Percentiles rank a stretch among this genome's conserved stretches.
phyloP scores from a whole-genome alignment of 306 rosid genomes.

The Cyclanthera cordifolia region DNA sequence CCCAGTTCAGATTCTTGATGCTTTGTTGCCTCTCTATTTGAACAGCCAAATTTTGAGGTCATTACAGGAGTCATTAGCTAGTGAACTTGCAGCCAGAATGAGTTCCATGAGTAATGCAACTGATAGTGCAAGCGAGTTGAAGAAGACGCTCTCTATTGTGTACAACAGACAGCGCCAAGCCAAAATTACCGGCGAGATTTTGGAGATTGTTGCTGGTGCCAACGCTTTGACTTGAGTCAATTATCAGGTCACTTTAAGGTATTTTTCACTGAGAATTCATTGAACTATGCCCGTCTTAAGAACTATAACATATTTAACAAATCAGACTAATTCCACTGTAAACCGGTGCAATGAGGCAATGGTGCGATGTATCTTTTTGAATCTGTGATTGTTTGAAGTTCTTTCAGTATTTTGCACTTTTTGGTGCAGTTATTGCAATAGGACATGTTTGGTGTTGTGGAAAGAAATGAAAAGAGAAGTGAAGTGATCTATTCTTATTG shows the following conservation, averaged over 20 bases:
- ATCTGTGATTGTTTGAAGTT: not conserved
- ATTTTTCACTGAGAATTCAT: not conserved
- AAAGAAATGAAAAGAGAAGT: no score
- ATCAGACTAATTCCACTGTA: not conserved
- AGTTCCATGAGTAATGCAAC: constrained; percentile 77
- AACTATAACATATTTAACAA: not conserved
- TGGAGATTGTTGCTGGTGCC: constrained; percentile 91
- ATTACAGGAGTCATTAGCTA: constrained; percentile 78
- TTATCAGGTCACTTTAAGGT: not conserved
- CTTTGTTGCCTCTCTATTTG: constrained; percentile 63
- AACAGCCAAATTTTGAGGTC: constrained; percentile 88
- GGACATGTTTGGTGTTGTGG: no score
- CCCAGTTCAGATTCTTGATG: constrained; percentile 89
- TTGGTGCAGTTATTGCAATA: not conserved
- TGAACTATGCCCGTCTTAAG: not conserved
- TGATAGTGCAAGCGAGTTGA: constrained; percentile 65
- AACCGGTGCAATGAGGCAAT: not conserved
- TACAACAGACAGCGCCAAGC: constrained; percentile 85
- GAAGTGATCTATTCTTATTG: no score
- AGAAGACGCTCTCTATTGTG: constrained; percentile 36
- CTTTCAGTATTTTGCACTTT: constrained; percentile 1
- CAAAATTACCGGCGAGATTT: constrained; percentile 80
- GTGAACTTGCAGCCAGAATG: constrained; percentile 90
- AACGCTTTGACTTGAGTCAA: constrained; percentile 28
- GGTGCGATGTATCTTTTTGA: not conserved